Base-by-base conservation (phyloP, 352 stramenopile species). In the Elongisporangium anandrum region DNA sequence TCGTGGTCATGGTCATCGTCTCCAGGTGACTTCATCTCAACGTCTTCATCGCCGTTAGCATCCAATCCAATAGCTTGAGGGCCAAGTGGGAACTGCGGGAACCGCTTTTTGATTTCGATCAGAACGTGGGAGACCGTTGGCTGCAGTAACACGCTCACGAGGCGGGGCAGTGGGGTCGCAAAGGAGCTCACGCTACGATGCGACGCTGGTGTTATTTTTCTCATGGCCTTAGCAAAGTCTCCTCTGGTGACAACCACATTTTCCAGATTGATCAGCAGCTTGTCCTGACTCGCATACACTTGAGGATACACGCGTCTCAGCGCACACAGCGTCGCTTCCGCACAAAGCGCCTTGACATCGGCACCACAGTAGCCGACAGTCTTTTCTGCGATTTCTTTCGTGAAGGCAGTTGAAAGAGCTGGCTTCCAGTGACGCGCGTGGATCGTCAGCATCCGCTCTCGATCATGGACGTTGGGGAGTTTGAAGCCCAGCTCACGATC, bases 401-500 rank as follows among this genome's bases (percentile, higher is more conserved):
- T 23, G 59, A 96, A 91, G 1, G 54, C 47, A 3, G 77, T 63
- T 0, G 70, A 69, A 3, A 96, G 56, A 1, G 79, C 69, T 21
- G 90, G 90, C n/a, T 91, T 82, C 90, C 92, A 97, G 47, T 83
- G 73, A 45, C 79, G 85, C 6, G 90, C 90, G 66, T 97, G 88
- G 54, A 98, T 97, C 21, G 68, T 64, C 23, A 98, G 64, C 68
- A 98, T 98, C 22, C 87, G 77, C 57, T 83, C 76, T 2, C 93
- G 82, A 23, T 95, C 90, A 4, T 66, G 67, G 7, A 83, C 72
- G 50, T 94, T 92, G 3, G 93, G 93, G 10, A 98, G 59, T 45
- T 90, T 90, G 56, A 98, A 97, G 3, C 80, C 81, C 23, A 98
- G 65, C 61, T 97, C 88, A 49, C 92, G 85, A 65, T 98, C 93